These are phyloP conservation scores for Phytophthora fragariae DNA, from an alignment of 352 stramenopile genomes.

Conservation along the genomic window DNA sequence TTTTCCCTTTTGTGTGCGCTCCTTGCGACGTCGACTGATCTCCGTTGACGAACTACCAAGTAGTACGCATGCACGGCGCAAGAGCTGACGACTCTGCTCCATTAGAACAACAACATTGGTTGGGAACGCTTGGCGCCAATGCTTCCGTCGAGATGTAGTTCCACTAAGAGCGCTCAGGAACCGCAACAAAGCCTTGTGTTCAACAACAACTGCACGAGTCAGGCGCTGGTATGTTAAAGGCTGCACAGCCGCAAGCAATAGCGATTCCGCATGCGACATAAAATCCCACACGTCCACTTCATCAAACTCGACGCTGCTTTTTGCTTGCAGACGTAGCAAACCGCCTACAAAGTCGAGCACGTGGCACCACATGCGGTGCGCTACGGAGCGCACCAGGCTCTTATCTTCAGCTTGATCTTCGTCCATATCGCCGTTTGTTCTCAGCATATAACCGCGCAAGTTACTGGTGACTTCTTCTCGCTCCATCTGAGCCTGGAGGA, in stretches of 20 bases:
- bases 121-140: slow-evolving; percentile 69
- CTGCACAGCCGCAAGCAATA: slow-evolving; percentile 50
- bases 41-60: slow-evolving; percentile 59
- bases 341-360: slow-evolving; percentile 56
- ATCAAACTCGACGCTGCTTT: slow-evolving; percentile 11
- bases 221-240: slow-evolving; percentile 37
- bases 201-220: slow-evolving; percentile 53
- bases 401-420: slow-evolving; percentile 5
- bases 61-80: slow-evolving; percentile 65
- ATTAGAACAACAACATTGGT: slow-evolving; percentile 61
- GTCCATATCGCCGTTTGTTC: slow-evolving; percentile 13
- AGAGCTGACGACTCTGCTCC: slow-evolving; percentile 66
- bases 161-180: slow-evolving; percentile 60
- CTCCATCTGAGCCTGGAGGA: slow-evolving; percentile 51
- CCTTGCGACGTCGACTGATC: slow-evolving; percentile 32
- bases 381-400: slow-evolving; percentile 42
- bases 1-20: slow-evolving; percentile 42
- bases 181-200: slow-evolving; percentile 54
- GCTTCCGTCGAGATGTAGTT: slow-evolving; percentile 35
- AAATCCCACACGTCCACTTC: slow-evolving; percentile 63
- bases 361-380: slow-evolving; percentile 70
- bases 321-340: slow-evolving; percentile 44
- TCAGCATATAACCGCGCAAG: slow-evolving; percentile 47
- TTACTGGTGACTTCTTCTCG: slow-evolving; percentile 41
- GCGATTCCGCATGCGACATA: slow-evolving; percentile 53